Evolutionary conservation across 345 rosid genomes (phyloP).

Genomic region (Salix dunnii): DNA sequence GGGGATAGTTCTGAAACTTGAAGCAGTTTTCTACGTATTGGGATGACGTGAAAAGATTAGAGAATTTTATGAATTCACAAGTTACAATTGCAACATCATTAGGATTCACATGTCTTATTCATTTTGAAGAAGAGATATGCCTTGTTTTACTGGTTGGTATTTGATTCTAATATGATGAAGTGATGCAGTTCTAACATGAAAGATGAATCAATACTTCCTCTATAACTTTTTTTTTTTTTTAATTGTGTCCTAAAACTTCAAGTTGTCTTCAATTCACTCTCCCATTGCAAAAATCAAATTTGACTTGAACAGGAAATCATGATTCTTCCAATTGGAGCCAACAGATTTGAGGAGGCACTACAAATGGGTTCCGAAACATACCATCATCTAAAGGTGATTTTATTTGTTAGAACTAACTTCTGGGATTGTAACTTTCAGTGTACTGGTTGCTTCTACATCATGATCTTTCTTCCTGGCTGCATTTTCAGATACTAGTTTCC

Average conservation of each 20-base stretch:
- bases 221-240: too few species aligned
- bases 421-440: neutral
- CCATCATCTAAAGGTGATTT: constrained; percentile 88
- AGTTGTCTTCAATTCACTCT: neutral
- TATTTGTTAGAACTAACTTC: constrained; percentile 8
- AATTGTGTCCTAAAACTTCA: neutral
- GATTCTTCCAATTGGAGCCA: constrained; percentile 89
- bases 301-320: constrained; percentile 65
- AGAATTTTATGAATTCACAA: too few species aligned
- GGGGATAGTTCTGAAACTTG: neutral
- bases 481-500: neutral
- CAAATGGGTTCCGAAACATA: constrained; percentile 96
- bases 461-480: neutral
- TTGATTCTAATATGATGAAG: too few species aligned
- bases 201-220: too few species aligned
- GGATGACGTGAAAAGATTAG: too few species aligned
- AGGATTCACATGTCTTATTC: too few species aligned
- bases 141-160: too few species aligned
- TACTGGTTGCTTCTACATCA: neutral
- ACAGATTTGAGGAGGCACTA: constrained; percentile 88
- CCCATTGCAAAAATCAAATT: neutral
- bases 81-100: too few species aligned
- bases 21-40: too few species aligned
- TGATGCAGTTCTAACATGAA: too few species aligned
- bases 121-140: too few species aligned